Conservation (phyloP, 2,329 filamentous ascomycete genomes). For the Emmonsiellopsis sp. region DNA sequence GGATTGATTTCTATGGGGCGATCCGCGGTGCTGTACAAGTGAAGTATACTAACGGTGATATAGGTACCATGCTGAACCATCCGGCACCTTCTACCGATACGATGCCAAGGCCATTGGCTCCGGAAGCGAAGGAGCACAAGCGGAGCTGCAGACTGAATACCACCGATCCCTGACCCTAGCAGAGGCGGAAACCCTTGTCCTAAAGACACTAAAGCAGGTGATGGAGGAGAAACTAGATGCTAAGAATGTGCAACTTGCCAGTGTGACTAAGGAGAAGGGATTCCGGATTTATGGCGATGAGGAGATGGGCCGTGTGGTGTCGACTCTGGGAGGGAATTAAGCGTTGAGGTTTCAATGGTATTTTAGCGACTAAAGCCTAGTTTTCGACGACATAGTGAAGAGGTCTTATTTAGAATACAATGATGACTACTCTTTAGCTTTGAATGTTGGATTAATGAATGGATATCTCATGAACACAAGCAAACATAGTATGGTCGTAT, state of each 20-base stretch:
- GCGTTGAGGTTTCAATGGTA: background rate
- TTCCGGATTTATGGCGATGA: conserved; percentile 98
- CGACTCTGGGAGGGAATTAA: conserved; percentile 48
- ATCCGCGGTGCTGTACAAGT: background rate
- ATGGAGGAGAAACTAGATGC: conserved; percentile 99
- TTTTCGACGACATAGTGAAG: background rate
- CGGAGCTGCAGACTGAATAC: conserved; percentile 96
- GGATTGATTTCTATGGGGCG: conserved; percentile 19
- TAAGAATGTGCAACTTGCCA: conserved; percentile 97
- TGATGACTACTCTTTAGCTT: background rate
- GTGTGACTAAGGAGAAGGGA: conserved; percentile 93
- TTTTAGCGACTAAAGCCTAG: background rate
- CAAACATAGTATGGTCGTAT: background rate
- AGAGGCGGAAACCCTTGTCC: conserved; percentile 87
- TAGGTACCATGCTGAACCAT: conserved; percentile 92
- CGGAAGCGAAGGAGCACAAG: conserved; percentile 92
- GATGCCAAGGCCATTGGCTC: conserved; percentile 98
- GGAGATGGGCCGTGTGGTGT: conserved; percentile 91
- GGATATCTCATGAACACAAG: background rate
- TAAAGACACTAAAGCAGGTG: conserved; percentile 98
- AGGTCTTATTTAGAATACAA: background rate
- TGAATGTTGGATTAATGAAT: background rate
- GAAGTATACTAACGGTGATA: background rate
- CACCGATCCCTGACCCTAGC: conserved; percentile 91
- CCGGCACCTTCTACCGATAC: conserved; percentile 97